Evolutionary conservation across 1,139 yeast genomes (phyloP).

Genomic region (Yamadazyma jaroonii): DNA sequence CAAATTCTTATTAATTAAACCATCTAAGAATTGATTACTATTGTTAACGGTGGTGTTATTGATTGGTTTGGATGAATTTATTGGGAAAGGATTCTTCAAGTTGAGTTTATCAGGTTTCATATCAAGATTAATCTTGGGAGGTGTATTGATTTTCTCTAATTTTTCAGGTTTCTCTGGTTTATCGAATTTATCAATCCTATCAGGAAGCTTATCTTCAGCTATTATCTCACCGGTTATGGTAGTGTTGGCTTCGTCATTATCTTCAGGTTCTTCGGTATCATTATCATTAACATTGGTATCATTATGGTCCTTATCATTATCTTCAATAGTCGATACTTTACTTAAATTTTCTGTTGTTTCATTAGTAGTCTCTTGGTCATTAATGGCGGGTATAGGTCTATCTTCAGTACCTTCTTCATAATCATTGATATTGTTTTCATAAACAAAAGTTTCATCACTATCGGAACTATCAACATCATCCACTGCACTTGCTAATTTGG

Average conservation of each 20-base stretch:
- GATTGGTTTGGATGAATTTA: slow-evolving; percentile 9
- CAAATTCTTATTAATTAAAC: slow-evolving; percentile 10
- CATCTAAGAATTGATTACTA: slow-evolving; percentile 10
- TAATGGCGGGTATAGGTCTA: background rate
- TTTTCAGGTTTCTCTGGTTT: background rate
- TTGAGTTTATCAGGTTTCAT: slow-evolving; percentile 1
- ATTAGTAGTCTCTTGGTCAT: background rate
- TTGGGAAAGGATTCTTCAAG: slow-evolving; percentile 7
- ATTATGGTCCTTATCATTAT: background rate
- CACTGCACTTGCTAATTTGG: slow-evolving; percentile 89
- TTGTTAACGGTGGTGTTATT: slow-evolving; percentile 6
- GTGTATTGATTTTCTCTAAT: background rate
- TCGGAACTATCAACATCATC: slow-evolving; percentile 86
- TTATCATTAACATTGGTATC: slow-evolving; percentile 1
- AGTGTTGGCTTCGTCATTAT: slow-evolving; percentile 1
- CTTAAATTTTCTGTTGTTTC: background rate
- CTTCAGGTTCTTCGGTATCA: slow-evolving; percentile 3
- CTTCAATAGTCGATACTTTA: background rate
- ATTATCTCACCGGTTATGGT: slow-evolving; percentile 1
- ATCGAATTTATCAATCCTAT: background rate
- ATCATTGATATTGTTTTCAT: slow-evolving; percentile 50
- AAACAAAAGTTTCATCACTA: slow-evolving; percentile 91
- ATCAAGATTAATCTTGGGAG: slow-evolving; percentile 4
- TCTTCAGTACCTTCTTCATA: slow-evolving; percentile 2
- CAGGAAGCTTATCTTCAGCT: no score